A percentile compares a stretch with the other conserved stretches of the same genome.
These are phyloP conservation scores for Starmera amethionina DNA, from an alignment of 805 yeast genomes.

Conservation along the genomic window DNA sequence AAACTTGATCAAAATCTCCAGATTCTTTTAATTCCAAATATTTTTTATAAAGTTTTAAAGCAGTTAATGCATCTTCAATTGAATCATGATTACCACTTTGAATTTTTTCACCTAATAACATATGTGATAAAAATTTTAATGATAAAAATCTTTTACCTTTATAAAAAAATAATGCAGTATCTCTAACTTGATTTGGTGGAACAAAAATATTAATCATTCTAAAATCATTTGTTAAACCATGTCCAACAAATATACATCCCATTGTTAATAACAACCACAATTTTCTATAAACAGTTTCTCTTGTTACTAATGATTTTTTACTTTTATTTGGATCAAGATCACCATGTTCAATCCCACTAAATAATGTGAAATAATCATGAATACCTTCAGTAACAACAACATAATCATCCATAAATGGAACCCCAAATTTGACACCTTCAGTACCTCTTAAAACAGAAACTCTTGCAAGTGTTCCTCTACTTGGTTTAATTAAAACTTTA, in stretches of 20 bases:
- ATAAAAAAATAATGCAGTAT: slow-evolving; percentile 75
- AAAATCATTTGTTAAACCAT: slow-evolving; percentile 86
- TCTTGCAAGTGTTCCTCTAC: slow-evolving; percentile 71
- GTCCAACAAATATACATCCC: slow-evolving; percentile 92
- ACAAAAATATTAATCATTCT: slow-evolving; percentile 87
- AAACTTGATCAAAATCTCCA: slow-evolving; percentile 50
- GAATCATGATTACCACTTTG: slow-evolving; percentile 96
- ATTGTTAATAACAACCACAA: slow-evolving; percentile 84
- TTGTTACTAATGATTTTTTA: slow-evolving; percentile 57
- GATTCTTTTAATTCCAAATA: slow-evolving; percentile 50
- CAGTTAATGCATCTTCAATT: slow-evolving; percentile 89
- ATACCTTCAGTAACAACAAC: slow-evolving; percentile 64
- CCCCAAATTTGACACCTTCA: slow-evolving; percentile 53
- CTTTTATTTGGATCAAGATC: slow-evolving; percentile 71
- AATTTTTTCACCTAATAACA: slow-evolving; percentile 60
- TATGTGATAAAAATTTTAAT: slow-evolving; percentile 78
- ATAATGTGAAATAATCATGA: slow-evolving; percentile 80
- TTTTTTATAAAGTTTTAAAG: slow-evolving; percentile 64
- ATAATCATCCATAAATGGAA: slow-evolving; percentile 88
- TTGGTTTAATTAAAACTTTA: slow-evolving; percentile 63
- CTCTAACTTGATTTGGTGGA: slow-evolving; percentile 77
- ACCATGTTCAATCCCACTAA: slow-evolving; percentile 89
- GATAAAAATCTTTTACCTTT: slow-evolving; percentile 73
- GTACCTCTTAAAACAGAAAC: slow-evolving; percentile 77
- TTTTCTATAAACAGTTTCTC: slow-evolving; percentile 77